A percentile compares a stretch with the other conserved stretches of the same genome.
phyloP scores from a whole-genome alignment of 1,284 basidiomycete species.

The Coniophora puteana region DNA sequence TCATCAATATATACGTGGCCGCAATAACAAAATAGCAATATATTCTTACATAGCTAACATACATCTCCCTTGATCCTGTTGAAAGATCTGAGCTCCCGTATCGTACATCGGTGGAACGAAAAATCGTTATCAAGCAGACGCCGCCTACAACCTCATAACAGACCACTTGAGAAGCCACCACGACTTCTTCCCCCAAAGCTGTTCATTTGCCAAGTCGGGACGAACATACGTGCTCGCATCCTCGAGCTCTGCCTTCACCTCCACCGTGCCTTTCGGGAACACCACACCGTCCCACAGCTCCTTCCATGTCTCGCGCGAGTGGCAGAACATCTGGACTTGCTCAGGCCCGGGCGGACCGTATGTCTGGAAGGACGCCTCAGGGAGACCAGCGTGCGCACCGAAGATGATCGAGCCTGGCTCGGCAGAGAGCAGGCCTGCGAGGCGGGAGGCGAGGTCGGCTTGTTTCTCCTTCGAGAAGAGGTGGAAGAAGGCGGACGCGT shows the following conservation, averaged over 20 bases:
- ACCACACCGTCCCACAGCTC: slow-evolving; percentile 3
- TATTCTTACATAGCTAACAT: no score
- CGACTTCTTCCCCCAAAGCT: not conserved
- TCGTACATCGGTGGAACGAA: no score
- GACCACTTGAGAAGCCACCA: not conserved
- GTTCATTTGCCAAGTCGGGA: no score
- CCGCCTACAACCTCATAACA: not conserved
- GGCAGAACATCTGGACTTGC: not conserved
- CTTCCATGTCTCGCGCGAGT: slow-evolving; percentile 1
- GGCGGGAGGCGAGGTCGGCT: slow-evolving; percentile 14
- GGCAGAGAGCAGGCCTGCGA: slow-evolving; percentile 22
- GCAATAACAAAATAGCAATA: no score
- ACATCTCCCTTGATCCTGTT: no score
- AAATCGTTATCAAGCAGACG: no score
- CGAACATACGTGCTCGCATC: no score
- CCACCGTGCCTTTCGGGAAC: slow-evolving; percentile 2
- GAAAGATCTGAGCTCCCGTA: no score
- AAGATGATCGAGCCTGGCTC: slow-evolving; percentile 19
- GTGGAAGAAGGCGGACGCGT: slow-evolving; percentile 26
- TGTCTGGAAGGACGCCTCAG: no score
- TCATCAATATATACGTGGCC: no score
- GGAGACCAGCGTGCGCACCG: not conserved
- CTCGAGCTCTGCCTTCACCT: not conserved
- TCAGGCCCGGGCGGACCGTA: no score
- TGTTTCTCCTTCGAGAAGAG: slow-evolving; percentile 26